Conservation (phyloP, 495 filamentous ascomycete genomes). For the Poronia punctata region DNA sequence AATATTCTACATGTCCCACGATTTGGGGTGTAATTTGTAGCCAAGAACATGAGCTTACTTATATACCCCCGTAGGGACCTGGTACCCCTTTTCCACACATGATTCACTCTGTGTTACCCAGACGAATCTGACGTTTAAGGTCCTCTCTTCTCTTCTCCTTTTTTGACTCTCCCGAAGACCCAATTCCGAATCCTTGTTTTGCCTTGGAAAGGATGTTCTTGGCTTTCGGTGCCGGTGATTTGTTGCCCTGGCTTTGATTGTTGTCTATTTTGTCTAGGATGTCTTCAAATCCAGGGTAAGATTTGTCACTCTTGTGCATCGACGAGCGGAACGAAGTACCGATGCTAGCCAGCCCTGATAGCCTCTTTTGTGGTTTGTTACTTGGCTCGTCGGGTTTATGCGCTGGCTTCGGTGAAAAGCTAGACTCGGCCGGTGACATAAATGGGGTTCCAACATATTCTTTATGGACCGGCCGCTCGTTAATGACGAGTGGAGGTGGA, state of each 20-base stretch:
- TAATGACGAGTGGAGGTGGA: slow-evolving; percentile 19
- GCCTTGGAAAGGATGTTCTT: slow-evolving; percentile 18
- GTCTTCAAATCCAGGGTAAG: slow-evolving; percentile 7
- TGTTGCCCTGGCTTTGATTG: background rate
- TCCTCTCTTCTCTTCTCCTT: slow-evolving; percentile 19
- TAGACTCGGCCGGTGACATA: background rate
- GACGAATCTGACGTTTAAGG: slow-evolving; percentile 14
- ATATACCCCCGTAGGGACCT: background rate
- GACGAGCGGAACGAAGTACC: background rate
- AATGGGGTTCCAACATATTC: slow-evolving; percentile 20
- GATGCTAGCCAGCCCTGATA: slow-evolving; percentile 2
- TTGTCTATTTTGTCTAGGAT: slow-evolving; percentile 5
- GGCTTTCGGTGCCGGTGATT: slow-evolving; percentile 7
- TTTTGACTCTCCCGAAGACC: slow-evolving; percentile 14
- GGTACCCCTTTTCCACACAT: background rate
- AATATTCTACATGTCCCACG: no score
- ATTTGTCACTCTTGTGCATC: background rate
- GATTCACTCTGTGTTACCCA: slow-evolving; percentile 3
- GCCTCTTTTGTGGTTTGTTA: background rate
- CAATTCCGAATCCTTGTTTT: slow-evolving; percentile 10
- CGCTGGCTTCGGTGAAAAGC: background rate
- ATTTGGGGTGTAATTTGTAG: no score
- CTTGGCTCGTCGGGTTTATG: background rate
- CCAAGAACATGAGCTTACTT: slow-evolving; percentile 1
- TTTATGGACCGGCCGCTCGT: slow-evolving; percentile 11